A percentile compares a stretch with the other conserved stretches of the same genome.
These are phyloP conservation scores for Castanopsis chinensis DNA, from an alignment of 306 rosid genomes.

Conservation along the genomic window DNA sequence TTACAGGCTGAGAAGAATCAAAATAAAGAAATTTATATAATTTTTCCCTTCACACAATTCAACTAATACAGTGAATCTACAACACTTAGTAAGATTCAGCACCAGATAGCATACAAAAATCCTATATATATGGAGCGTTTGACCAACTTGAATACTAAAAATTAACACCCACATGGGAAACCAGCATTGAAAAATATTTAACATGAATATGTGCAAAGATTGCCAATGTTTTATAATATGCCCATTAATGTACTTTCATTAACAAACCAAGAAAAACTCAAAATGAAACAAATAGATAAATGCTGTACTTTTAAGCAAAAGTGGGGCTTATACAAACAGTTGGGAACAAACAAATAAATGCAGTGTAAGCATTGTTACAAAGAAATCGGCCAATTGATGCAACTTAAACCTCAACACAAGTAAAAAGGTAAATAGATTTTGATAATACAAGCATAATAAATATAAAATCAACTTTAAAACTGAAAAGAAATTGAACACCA, in stretches of 20 bases:
- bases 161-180: constrained; percentile 27
- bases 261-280: constrained; percentile 23
- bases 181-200: not conserved
- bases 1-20: not conserved
- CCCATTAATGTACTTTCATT: constrained; percentile 4
- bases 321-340: no score
- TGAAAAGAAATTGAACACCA: no score
- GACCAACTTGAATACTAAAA: constrained; percentile 22
- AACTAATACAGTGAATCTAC: constrained; percentile 19
- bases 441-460: no score
- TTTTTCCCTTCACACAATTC: not conserved
- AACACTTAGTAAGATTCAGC: constrained; percentile 29
- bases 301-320: no score
- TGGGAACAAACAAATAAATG: no score
- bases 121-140: not conserved
- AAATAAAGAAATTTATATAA: not conserved
- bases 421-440: no score
- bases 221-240: not conserved
- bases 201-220: constrained; percentile 7
- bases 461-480: no score
- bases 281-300: no score
- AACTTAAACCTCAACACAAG: no score
- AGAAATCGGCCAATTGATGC: no score
- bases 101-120: constrained; percentile 15
- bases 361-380: no score